Conservation (phyloP, 352 stramenopile genomes). For the Phytophthora chlamydospora region DNA sequence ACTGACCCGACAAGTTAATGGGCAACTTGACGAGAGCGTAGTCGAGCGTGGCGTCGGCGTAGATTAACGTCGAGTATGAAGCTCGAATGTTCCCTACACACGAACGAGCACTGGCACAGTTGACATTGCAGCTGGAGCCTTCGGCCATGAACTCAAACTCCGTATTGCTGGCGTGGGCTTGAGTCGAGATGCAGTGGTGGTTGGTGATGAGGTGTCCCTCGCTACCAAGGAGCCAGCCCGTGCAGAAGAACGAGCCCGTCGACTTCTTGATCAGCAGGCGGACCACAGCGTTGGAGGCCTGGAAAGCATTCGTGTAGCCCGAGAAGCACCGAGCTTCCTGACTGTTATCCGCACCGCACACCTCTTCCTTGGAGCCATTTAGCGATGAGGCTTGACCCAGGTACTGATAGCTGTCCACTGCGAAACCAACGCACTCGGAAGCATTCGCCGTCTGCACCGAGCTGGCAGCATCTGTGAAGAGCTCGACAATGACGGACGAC, state of each 20-base stretch:
- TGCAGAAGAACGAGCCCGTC: slow-evolving; percentile 66
- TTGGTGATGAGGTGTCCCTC: slow-evolving; percentile 84
- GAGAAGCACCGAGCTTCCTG: slow-evolving; percentile 62
- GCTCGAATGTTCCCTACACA: slow-evolving; percentile 48
- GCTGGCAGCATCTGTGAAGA: slow-evolving; percentile 40
- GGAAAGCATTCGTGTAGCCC: slow-evolving; percentile 18
- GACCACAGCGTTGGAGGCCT: slow-evolving; percentile 45
- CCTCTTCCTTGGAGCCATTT: slow-evolving; percentile 48
- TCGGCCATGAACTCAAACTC: slow-evolving; percentile 76
- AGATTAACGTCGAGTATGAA: slow-evolving; percentile 45
- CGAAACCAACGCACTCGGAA: slow-evolving; percentile 51
- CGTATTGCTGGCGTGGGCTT: slow-evolving; percentile 55
- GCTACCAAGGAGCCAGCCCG: slow-evolving; percentile 75
- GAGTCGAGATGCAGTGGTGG: slow-evolving; percentile 74
- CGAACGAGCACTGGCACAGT: slow-evolving; percentile 39
- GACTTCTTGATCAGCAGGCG: slow-evolving; percentile 74
- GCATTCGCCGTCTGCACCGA: slow-evolving; percentile 23
- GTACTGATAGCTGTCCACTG: slow-evolving; percentile 59
- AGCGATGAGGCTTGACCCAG: slow-evolving; percentile 28
- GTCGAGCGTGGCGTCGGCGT: slow-evolving; percentile 45
- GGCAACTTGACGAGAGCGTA: slow-evolving; percentile 76
- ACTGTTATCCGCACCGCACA: slow-evolving; percentile 72
- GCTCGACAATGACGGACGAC: slow-evolving; percentile 54
- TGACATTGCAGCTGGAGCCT: slow-evolving; percentile 35
- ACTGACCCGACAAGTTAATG: slow-evolving; percentile 49